Percentiles rank a stretch among this genome's conserved stretches.
Evolutionary conservation across 768 basidiomycete species (phyloP).

Genomic region (Tricholoma matsutake): DNA sequence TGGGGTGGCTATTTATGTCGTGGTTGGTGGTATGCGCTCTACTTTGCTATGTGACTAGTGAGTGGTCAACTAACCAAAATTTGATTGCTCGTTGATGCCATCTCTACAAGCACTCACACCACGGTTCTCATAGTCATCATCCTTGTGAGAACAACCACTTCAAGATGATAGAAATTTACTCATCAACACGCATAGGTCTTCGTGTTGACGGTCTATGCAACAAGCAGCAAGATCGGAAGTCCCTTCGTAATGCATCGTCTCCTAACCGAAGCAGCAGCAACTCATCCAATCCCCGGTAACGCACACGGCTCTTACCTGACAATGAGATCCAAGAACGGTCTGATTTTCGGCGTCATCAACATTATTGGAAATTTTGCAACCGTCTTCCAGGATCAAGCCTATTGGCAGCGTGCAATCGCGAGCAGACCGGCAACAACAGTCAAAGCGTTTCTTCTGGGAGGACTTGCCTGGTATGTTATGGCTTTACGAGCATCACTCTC

Average conservation of each 20-base stretch:
- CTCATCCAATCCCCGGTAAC: constrained; percentile 72
- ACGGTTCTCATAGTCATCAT: constrained; percentile 85
- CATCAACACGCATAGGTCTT: constrained; percentile 27
- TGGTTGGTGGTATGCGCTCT: constrained; percentile 84
- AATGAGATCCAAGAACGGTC: constrained; percentile 70
- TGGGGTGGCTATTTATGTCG: constrained; percentile 85
- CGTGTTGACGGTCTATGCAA: constrained; percentile 79
- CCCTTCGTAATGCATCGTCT: constrained; percentile 76
- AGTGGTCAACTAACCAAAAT: constrained; percentile 21
- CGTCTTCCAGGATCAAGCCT: constrained; percentile 65
- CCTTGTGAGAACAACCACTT: constrained; percentile 29
- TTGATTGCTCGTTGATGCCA: neutral
- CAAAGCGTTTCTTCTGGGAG: constrained; percentile 88
- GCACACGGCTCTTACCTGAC: constrained; percentile 84
- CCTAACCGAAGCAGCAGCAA: constrained; percentile 52
- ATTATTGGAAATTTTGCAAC: constrained; percentile 79
- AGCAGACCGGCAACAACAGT: constrained; percentile 80
- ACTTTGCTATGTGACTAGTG: constrained; percentile 86
- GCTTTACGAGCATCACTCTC: neutral
- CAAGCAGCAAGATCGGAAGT: constrained; percentile 76
- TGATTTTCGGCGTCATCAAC: constrained; percentile 87
- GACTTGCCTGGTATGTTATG: constrained; percentile 69
- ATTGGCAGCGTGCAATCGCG: constrained; percentile 93
- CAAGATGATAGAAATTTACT: neutral
- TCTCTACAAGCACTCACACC: constrained; percentile 68